These are phyloP conservation scores for Capronia epimyces DNA, from an alignment of 2,329 filamentous ascomycete genomes.

Conservation along the genomic window DNA sequence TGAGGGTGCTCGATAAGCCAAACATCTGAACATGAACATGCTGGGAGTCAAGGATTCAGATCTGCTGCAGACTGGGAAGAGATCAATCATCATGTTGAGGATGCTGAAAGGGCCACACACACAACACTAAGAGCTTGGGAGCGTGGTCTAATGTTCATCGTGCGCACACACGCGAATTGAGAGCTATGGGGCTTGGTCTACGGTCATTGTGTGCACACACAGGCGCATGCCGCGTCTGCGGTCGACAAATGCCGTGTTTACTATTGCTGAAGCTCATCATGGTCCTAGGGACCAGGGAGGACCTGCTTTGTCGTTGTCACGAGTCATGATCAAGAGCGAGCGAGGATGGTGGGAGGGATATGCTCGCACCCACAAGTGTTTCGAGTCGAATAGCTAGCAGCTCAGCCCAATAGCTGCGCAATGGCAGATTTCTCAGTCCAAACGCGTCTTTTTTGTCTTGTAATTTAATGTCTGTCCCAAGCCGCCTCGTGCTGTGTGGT, in stretches of 20 bases:
- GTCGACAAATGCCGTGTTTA: neutral
- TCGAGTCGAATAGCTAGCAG: neutral
- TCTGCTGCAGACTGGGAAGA: neutral
- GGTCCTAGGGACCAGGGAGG: neutral
- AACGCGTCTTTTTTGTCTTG: neutral
- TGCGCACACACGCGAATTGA: neutral
- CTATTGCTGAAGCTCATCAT: neutral
- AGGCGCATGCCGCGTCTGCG: neutral
- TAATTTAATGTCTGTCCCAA: too few species aligned
- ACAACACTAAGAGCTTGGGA: neutral
- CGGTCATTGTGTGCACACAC: neutral
- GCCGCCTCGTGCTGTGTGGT: too few species aligned
- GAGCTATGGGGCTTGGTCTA: neutral
- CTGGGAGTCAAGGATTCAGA: neutral
- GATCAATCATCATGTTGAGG: neutral
- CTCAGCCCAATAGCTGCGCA: neutral
- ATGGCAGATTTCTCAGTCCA: neutral
- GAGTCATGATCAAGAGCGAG: neutral
- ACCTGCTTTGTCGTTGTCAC: neutral
- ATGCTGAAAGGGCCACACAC: neutral
- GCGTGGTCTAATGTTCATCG: neutral
- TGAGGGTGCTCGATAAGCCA: constrained; percentile 18
- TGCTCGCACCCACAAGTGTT: neutral
- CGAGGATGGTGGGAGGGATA: constrained; percentile 1
- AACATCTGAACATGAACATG: too few species aligned